Evolutionary conservation across 108 stramenopile genomes (phyloP).

Genomic region (Discostella pseudostelligera): DNA sequence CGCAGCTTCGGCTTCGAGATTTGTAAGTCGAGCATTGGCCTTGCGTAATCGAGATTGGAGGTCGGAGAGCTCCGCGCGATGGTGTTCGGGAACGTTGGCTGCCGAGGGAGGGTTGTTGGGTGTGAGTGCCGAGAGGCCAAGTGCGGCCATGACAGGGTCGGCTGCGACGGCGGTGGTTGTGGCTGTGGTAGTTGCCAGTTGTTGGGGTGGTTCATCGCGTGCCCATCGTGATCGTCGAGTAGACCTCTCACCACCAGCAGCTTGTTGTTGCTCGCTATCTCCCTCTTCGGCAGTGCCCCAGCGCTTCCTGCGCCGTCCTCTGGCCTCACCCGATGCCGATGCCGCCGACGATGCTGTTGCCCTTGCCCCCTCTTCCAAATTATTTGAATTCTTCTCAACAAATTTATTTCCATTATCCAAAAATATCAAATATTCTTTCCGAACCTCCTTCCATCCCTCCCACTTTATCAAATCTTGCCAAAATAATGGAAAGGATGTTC

Average conservation of each 20-base stretch:
- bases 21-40: conserved; percentile 63
- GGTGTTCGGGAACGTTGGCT: conserved; percentile 3
- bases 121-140: conserved; percentile 34
- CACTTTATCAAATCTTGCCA: conserved; percentile 86
- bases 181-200: conserved; percentile 11
- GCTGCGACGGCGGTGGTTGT: conserved; percentile 22
- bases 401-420: conserved; percentile 54
- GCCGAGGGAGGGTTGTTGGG: neutral
- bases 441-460: conserved; percentile 84
- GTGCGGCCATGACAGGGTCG: conserved; percentile 32
- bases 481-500: conserved; percentile 65
- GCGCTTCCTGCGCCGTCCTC: neutral
- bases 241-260: conserved; percentile 11
- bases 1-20: conserved; percentile 69
- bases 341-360: conserved; percentile 7
- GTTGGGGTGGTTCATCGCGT: conserved; percentile 34
- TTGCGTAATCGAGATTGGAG: conserved; percentile 61
- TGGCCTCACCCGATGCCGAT: neutral
- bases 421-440: conserved; percentile 49
- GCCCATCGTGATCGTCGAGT: conserved; percentile 77
- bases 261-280: conserved; percentile 16
- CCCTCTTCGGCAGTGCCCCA: conserved; percentile 6
- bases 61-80: conserved; percentile 14
- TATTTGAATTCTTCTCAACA: conserved; percentile 44
- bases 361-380: conserved; percentile 13